Base-by-base conservation (phyloP, 495 filamentous ascomycete species). In the Hypoxylon fuscum region DNA sequence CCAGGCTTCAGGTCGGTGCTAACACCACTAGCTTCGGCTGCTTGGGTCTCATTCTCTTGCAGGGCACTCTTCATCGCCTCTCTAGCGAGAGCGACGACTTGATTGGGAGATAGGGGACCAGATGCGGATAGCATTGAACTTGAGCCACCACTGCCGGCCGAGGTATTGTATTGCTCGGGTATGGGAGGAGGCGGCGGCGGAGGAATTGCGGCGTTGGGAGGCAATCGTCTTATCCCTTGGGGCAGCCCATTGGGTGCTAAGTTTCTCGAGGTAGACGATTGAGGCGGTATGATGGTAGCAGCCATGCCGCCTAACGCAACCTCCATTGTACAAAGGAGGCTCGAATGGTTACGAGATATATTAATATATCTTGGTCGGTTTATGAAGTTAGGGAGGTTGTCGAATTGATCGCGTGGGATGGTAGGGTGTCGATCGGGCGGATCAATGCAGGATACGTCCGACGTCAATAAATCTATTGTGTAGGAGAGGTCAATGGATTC, bases 1-100 rank as follows among this genome's bases (percentile, higher is more conserved):
- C 84, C 84, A 32, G 93, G 92, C 74, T 90, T 89, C 49, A 91
- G 79, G 14, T 85, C 86, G 71, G 84, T 86, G 52, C 82, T 88
- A 15, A 90, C 84, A 48, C 82, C 86, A 52, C 87, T 88, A 31
- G 82, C 86, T 50, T 88, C 88, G 34, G 87, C 85, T 17, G 86
- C 79, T 54, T 88, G 86, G 21, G 83, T 85, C 68, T 89, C 86
- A 35, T 86, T 88, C 60, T 90, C 88, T 64, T 86, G 80, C 15
- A 87, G 81, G 3, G 88, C 89, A 69, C 77, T 81, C 43, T 87
- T 83, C 73, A 92, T 88, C 2, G 87, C 84, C 32, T 87, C 81
- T 32, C 82, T 80, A 40, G 87, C 87, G 20, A 90, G 76, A 23
- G 74, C 71, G 12, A 85, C 77, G 41, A 85, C 82, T 68, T 85